Conservation (phyloP, 257 asterid species). For the Solanum pimpinellifolium region DNA sequence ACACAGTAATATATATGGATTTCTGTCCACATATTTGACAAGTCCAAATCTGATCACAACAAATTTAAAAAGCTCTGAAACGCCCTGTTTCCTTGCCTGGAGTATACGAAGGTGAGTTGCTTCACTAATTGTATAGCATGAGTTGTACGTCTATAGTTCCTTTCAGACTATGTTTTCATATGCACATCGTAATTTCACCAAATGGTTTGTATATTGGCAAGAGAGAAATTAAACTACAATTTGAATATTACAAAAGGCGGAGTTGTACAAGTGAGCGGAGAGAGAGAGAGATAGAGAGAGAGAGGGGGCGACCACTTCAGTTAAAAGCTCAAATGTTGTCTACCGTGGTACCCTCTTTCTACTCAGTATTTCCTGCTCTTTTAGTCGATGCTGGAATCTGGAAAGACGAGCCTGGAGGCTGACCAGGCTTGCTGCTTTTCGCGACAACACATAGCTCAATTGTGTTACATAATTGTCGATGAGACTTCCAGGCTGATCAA, state of each 20-base stretch:
- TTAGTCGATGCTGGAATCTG: constrained; percentile 93
- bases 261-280: background rate
- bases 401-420: constrained; percentile 98
- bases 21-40: background rate
- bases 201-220: background rate
- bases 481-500: constrained; percentile 96
- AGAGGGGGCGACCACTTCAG: background rate
- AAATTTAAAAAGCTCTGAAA: background rate
- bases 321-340: background rate
- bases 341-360: constrained; percentile 80
- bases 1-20: background rate
- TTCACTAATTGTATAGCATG: background rate
- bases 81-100: background rate
- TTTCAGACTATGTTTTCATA: background rate
- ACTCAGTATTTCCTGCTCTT: constrained; percentile 92
- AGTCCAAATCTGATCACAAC: background rate
- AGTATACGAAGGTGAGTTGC: background rate
- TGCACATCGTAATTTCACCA: background rate
- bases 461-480: constrained; percentile 87
- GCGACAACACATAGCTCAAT: constrained; percentile 82
- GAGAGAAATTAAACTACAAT: background rate
- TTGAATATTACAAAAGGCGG: background rate
- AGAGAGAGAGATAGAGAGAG: background rate
- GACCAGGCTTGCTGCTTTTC: constrained; percentile 93
- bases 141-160: background rate